Percentiles rank a stretch among this genome's conserved stretches.
These are phyloP conservation scores for Croton setiger DNA, from an alignment of 441 rosid genomes.

Conservation along the genomic window DNA sequence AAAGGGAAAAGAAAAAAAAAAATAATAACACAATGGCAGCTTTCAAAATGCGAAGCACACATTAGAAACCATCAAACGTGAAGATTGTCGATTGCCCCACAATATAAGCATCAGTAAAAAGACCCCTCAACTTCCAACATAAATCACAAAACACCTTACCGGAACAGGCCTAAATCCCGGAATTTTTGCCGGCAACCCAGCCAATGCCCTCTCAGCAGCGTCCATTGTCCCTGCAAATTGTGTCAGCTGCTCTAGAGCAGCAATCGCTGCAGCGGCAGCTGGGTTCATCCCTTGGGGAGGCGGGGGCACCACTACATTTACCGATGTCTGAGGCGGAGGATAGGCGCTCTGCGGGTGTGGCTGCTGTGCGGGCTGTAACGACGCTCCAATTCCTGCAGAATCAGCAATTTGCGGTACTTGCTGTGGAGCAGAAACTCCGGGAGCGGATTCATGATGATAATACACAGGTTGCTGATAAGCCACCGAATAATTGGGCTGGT, in stretches of 20 bases:
- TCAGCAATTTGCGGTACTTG: background rate
- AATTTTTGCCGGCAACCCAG: conserved; percentile 15
- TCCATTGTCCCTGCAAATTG: conserved; percentile 29
- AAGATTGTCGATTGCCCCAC: background rate
- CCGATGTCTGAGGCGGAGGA: conserved; percentile 14
- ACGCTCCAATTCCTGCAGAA: conserved; percentile 10
- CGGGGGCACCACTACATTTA: conserved; percentile 9
- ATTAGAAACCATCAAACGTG: background rate
- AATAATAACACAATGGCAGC: background rate
- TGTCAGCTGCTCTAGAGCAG: conserved; percentile 30
- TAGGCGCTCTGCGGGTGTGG: conserved; percentile 12
- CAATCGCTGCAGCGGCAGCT: conserved; percentile 30
- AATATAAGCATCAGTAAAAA: background rate
- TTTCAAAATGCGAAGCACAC: background rate
- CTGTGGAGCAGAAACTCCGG: background rate
- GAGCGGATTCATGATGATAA: conserved; percentile 6
- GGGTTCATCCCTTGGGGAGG: conserved; percentile 20
- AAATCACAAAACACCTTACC: conserved; percentile 23
- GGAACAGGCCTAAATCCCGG: conserved; percentile 6
- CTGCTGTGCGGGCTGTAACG: background rate
- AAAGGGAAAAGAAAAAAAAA: background rate
- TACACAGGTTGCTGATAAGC: conserved; percentile 3
- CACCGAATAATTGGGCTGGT: conserved; percentile 10
- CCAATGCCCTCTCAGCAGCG: conserved; percentile 30
- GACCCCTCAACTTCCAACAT: conserved; percentile 4